Evolutionary conservation across 495 filamentous ascomycete species (phyloP).

Genomic region (Podospora pseudoanserina): DNA sequence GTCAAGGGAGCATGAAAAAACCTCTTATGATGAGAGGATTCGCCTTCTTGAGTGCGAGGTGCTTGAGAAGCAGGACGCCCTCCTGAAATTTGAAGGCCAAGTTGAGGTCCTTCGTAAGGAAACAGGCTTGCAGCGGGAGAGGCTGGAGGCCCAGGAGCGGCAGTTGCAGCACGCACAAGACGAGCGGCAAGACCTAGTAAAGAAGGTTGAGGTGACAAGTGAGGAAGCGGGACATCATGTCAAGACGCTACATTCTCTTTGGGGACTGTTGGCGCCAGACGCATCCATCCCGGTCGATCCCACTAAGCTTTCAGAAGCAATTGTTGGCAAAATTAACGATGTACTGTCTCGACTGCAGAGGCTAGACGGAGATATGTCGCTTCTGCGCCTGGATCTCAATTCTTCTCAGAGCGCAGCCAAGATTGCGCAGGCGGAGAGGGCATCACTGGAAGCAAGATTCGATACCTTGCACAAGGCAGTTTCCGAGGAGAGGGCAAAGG

Average conservation of each 20-base stretch:
- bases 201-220: slow-evolving; percentile 46
- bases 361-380: slow-evolving; percentile 41
- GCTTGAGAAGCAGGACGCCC: slow-evolving; percentile 54
- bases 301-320: slow-evolving; percentile 55
- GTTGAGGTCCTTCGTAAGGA: slow-evolving; percentile 55
- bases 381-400: slow-evolving; percentile 46
- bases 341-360: slow-evolving; percentile 42
- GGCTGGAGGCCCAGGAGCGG: slow-evolving; percentile 49
- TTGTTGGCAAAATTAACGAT: slow-evolving; percentile 61
- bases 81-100: slow-evolving; percentile 53
- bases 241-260: slow-evolving; percentile 57
- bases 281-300: slow-evolving; percentile 56
- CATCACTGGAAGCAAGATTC: slow-evolving; percentile 33
- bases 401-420: slow-evolving; percentile 33
- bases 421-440: slow-evolving; percentile 40
- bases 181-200: slow-evolving; percentile 47
- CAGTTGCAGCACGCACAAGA: slow-evolving; percentile 53
- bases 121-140: slow-evolving; percentile 51
- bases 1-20: slow-evolving; percentile 72
- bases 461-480: slow-evolving; percentile 48
- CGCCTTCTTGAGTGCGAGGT: slow-evolving; percentile 68
- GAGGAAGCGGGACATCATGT: slow-evolving; percentile 51
- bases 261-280: slow-evolving; percentile 58
- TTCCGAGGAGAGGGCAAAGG: slow-evolving; percentile 56
- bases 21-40: slow-evolving; percentile 62